Base-by-base conservation (phyloP, 495 filamentous ascomycete genomes). In the Aspergillus mulundensis region DNA sequence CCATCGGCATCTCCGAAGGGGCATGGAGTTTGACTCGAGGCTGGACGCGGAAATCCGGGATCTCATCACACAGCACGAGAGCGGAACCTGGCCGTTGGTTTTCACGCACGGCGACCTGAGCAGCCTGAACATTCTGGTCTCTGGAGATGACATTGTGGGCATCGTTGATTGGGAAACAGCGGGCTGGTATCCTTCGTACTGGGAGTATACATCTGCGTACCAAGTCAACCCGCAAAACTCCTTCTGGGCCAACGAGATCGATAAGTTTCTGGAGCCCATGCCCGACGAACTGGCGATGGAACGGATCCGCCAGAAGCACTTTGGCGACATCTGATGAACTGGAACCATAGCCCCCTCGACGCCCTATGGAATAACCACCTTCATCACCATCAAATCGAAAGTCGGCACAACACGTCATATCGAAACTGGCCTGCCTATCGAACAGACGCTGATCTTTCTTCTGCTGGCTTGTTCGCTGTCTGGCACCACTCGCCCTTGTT, bases 141-240 rank as follows among this genome's bases (percentile, higher is more conserved):
- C 64, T 23, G 71, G 64, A 10, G 70, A 71, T 60, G 54, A 70
- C 30, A 60, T 77, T 45, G 70, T 76, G 20, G 77, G 74, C 8
- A 80, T 81, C 54, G 66, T 82, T 65, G 76, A 83, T 62, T 54
- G 52, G 52, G 52, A 54, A 46, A 54, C 42, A 0, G 52, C 52
- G 10, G 42, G 74, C 30, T 81, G 77, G 76, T 77, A 69, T 61
- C 77, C 76, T 11, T 61, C 64, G 10, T 81, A 80, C 58, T 81
- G 73, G 75, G 79, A 82, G 67, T 82, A 81, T 42, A 77, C 75
- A 5, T 55, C 76, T 19, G 77, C 79, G 7, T 66, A 64, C 53
- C 67, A 79, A 64, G 79, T 75, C 32, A 82, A 81, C 55, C 73
- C 74, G 11, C 63, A 71, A 15, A 77, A 77, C 41, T 61, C 62